phyloP scores from a whole-genome alignment of 345 rosid species.

The Stellera chamaejasme region DNA sequence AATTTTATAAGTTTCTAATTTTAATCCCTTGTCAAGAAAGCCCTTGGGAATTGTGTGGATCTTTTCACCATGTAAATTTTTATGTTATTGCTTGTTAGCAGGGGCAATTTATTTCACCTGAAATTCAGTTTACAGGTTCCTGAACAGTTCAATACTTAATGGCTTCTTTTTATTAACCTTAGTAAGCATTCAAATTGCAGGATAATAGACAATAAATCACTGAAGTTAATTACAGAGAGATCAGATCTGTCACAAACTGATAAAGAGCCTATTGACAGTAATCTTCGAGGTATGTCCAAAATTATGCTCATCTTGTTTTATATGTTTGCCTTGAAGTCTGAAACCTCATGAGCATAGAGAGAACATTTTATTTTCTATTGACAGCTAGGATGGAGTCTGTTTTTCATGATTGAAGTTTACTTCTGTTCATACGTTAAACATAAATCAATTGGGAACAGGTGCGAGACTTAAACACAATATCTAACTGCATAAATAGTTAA shows the following conservation, averaged over 20 bases:
- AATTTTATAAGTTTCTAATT: slow-evolving; percentile 8
- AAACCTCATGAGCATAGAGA: no score
- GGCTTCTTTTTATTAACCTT: slow-evolving; percentile 5
- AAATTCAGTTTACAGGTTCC: background rate
- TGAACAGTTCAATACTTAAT: background rate
- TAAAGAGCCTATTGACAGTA: slow-evolving; percentile 40
- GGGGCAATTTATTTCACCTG: background rate
- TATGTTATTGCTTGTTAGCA: no score
- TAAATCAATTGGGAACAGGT: no score
- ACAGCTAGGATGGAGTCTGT: no score
- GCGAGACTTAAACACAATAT: no score
- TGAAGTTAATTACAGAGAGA: slow-evolving; percentile 72
- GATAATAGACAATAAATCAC: slow-evolving; percentile 79
- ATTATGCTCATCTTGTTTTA: background rate
- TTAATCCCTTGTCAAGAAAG: background rate
- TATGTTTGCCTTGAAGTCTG: slow-evolving; percentile 8
- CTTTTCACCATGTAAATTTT: no score
- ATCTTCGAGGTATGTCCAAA: slow-evolving; percentile 53
- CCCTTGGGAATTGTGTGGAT: no score
- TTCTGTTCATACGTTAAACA: no score
- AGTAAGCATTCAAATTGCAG: slow-evolving; percentile 29
- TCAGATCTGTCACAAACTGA: slow-evolving; percentile 57
- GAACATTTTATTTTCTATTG: no score
- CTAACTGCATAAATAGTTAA: no score
- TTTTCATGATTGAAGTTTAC: no score